phyloP scores from a whole-genome alignment of 78 protist species.

The Protostelium mycophagum region DNA sequence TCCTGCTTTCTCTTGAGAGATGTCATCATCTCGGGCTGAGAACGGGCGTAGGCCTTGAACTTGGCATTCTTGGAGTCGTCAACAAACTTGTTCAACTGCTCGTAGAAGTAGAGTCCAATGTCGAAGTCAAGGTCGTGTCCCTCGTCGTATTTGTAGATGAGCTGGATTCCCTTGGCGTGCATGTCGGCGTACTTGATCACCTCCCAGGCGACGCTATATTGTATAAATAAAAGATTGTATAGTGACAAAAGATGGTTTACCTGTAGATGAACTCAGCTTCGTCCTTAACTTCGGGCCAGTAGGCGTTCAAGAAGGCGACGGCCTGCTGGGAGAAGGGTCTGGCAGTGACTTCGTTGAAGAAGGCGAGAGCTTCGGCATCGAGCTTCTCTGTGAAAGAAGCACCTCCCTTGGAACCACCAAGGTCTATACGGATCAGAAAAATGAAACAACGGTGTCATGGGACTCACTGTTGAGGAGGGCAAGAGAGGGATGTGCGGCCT shows the following conservation, averaged over 20 bases:
- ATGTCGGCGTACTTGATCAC: constrained; percentile 67
- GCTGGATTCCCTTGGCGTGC: constrained; percentile 63
- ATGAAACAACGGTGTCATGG: not conserved
- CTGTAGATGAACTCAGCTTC: constrained; percentile 67
- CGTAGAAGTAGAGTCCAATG: constrained; percentile 66
- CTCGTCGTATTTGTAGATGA: constrained; percentile 67
- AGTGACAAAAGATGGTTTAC: not conserved
- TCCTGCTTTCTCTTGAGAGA: constrained; percentile 71
- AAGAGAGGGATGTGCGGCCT: not conserved
- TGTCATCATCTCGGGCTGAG: constrained; percentile 66
- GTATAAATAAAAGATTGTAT: not conserved
- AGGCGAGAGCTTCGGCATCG: constrained; percentile 43
- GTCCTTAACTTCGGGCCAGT: constrained; percentile 48
- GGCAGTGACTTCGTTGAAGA: constrained; percentile 37
- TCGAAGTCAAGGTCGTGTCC: constrained; percentile 70
- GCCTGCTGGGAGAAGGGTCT: constrained; percentile 71
- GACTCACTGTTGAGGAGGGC: constrained; percentile 1
- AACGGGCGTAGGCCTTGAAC: constrained; percentile 1
- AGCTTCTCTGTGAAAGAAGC: constrained; percentile 67
- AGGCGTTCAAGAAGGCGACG: constrained; percentile 69
- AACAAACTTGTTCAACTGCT: constrained; percentile 56
- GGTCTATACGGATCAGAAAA: not conserved
- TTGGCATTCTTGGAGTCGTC: constrained; percentile 58
- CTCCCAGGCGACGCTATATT: constrained; percentile 28
- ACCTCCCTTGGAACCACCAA: constrained; percentile 13